These are phyloP conservation scores for Lipomyces japonicus DNA, from an alignment of 805 yeast genomes.

Conservation along the genomic window DNA sequence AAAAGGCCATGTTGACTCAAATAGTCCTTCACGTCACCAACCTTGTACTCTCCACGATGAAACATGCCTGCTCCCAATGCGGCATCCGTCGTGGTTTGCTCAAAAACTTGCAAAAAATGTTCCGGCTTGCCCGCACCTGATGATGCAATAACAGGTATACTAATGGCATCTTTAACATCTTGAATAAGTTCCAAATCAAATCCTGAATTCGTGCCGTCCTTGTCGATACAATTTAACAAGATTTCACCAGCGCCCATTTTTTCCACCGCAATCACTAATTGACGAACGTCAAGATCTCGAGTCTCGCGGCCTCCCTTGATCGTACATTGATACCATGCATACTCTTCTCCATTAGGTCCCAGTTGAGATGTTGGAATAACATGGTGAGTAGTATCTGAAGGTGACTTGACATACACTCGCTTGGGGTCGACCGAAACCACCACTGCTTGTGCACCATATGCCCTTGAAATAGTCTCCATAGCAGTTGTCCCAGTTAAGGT, in stretches of 20 bases:
- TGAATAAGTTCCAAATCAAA: constrained; percentile 80
- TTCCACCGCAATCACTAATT: constrained; percentile 84
- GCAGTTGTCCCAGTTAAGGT: constrained; percentile 73
- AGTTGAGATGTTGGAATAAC: constrained; percentile 59
- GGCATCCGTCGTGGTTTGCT: constrained; percentile 81
- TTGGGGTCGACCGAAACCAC: constrained; percentile 98
- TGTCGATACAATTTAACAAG: constrained; percentile 87
- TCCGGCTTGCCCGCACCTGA: constrained; percentile 95
- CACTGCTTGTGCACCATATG: constrained; percentile 96
- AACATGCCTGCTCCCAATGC: constrained; percentile 99
- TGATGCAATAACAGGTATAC: constrained; percentile 93
- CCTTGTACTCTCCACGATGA: constrained; percentile 91
- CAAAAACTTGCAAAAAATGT: constrained; percentile 86
- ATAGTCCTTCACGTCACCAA: constrained; percentile 71
- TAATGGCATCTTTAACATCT: constrained; percentile 70
- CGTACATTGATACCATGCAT: constrained; percentile 92
- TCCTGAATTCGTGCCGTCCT: constrained; percentile 95
- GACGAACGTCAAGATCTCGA: constrained; percentile 86
- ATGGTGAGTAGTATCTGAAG: constrained; percentile 57
- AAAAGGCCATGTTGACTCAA: constrained; percentile 58
- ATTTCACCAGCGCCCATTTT: constrained; percentile 96
- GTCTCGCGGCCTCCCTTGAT: constrained; percentile 94
- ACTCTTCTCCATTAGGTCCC: constrained; percentile 87
- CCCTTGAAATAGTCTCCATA: constrained; percentile 85
- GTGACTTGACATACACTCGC: constrained; percentile 67